phyloP scores from a whole-genome alignment of 129 eudicot genomes.

The Flaveria bidentis region DNA sequence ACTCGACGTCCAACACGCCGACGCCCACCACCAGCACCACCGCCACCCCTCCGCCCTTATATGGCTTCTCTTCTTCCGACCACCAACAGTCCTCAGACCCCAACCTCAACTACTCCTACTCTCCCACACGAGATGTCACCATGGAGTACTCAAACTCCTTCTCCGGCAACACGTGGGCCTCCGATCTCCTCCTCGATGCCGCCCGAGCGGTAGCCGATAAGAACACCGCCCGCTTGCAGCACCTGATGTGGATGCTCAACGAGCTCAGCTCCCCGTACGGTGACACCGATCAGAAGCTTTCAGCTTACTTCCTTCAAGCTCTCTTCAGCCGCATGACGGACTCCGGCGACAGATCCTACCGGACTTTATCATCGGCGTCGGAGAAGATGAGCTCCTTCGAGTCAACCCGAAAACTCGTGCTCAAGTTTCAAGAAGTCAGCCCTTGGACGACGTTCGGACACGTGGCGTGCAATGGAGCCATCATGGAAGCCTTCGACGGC shows the following conservation, averaged over 20 bases:
- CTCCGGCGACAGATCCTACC: constrained; percentile 59
- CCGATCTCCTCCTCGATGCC: constrained; percentile 60
- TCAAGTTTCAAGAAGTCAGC: constrained; percentile 92
- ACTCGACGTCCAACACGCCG: constrained; percentile 33
- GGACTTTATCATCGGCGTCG: constrained; percentile 50
- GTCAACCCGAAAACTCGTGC: constrained; percentile 59
- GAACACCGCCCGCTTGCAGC: constrained; percentile 60
- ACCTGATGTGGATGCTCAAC: constrained; percentile 89
- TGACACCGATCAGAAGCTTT: constrained; percentile 73
- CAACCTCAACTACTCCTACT: constrained; percentile 41
- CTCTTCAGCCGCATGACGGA: constrained; percentile 82
- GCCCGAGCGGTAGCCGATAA: constrained; percentile 71
- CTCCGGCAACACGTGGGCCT: constrained; percentile 59
- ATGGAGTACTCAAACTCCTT: constrained; percentile 55
- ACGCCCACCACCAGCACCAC: constrained; percentile 42
- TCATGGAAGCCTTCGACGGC: constrained; percentile 85
- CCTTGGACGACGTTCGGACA: constrained; percentile 98
- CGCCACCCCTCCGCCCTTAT: constrained; percentile 32
- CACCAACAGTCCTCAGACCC: constrained; percentile 50
- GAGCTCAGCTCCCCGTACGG: constrained; percentile 89
- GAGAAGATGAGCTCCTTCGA: constrained; percentile 70
- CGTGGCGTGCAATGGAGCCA: constrained; percentile 88
- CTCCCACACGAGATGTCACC: constrained; percentile 50
- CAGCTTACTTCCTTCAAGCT: constrained; percentile 82
- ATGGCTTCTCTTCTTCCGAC: constrained; percentile 36